phyloP scores from a whole-genome alignment of 768 basidiomycete species.

The Suillus luteus region DNA sequence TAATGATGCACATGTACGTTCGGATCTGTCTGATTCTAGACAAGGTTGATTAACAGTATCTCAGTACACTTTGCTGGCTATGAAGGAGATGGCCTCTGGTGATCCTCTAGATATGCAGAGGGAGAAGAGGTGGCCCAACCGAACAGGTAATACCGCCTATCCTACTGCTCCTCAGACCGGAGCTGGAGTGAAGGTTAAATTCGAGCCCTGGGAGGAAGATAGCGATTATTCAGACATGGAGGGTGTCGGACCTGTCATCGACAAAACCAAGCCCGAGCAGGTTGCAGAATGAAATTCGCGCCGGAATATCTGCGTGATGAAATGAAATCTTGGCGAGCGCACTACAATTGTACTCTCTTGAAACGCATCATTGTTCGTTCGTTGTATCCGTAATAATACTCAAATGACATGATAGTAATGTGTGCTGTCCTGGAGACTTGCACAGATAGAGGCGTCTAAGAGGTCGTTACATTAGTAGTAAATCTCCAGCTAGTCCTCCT shows the following conservation, averaged over 20 bases:
- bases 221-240: constrained; percentile 47
- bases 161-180: constrained; percentile 25
- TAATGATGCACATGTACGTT: constrained; percentile 78
- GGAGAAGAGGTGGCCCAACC: constrained; percentile 77
- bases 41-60: constrained; percentile 11
- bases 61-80: constrained; percentile 70
- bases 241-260: constrained; percentile 33
- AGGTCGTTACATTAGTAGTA: not conserved
- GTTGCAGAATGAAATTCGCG: constrained; percentile 9
- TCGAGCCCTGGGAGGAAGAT: constrained; percentile 63
- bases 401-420: constrained; percentile 13
- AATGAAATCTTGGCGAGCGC: not conserved
- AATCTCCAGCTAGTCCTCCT: constrained; percentile 32
- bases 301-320: constrained; percentile 14
- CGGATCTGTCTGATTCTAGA: not conserved
- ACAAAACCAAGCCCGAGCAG: constrained; percentile 14
- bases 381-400: not conserved
- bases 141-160: constrained; percentile 33
- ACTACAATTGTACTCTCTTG: not conserved
- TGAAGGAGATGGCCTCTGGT: constrained; percentile 74
- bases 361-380: constrained; percentile 11
- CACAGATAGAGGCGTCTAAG: not conserved
- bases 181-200: constrained; percentile 51
- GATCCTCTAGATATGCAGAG: constrained; percentile 75
- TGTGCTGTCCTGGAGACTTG: not conserved